phyloP scores from a whole-genome alignment of 1,284 basidiomycete species.

The Microbotryum intermedium region DNA sequence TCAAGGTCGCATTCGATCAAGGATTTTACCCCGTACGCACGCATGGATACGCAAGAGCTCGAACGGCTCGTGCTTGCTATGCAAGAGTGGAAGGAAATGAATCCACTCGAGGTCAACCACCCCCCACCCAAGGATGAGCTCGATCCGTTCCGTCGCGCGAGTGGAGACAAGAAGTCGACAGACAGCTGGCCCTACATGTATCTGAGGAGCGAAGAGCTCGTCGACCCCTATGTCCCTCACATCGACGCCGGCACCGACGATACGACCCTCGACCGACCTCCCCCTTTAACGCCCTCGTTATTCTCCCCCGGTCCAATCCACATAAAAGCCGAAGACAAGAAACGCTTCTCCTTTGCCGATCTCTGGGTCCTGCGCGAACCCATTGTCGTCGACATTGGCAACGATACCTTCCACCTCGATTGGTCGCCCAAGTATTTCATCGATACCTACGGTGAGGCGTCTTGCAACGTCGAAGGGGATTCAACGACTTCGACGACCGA shows the following conservation, averaged over 20 bases:
- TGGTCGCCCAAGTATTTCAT: slow-evolving; percentile 81
- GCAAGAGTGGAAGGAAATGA: slow-evolving; percentile 47
- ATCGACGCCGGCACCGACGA: not conserved
- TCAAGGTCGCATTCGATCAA: not conserved
- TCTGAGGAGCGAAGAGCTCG: slow-evolving; percentile 14
- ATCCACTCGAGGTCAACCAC: slow-evolving; percentile 24
- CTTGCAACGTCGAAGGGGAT: slow-evolving; percentile 43
- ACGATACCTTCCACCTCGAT: slow-evolving; percentile 40
- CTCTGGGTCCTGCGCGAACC: slow-evolving; percentile 68
- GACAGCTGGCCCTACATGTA: slow-evolving; percentile 4
- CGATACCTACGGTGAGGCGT: slow-evolving; percentile 55
- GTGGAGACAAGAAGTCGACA: slow-evolving; percentile 32
- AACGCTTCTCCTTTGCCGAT: slow-evolving; percentile 48
- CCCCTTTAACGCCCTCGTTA: not conserved
- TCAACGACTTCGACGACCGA: slow-evolving; percentile 50
- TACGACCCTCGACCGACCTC: not conserved
- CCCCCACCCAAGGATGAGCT: not conserved
- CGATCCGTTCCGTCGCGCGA: slow-evolving; percentile 15
- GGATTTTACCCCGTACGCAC: slow-evolving; percentile 69
- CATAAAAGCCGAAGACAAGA: too few relatives aligned
- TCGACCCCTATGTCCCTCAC: slow-evolving; percentile 3
- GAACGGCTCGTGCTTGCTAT: slow-evolving; percentile 57
- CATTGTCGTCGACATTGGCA: slow-evolving; percentile 60
- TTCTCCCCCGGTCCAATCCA: not conserved
- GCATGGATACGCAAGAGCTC: slow-evolving; percentile 61